Conservation (phyloP, 2,329 filamentous ascomycete genomes). For the Botrytis paeoniae region DNA sequence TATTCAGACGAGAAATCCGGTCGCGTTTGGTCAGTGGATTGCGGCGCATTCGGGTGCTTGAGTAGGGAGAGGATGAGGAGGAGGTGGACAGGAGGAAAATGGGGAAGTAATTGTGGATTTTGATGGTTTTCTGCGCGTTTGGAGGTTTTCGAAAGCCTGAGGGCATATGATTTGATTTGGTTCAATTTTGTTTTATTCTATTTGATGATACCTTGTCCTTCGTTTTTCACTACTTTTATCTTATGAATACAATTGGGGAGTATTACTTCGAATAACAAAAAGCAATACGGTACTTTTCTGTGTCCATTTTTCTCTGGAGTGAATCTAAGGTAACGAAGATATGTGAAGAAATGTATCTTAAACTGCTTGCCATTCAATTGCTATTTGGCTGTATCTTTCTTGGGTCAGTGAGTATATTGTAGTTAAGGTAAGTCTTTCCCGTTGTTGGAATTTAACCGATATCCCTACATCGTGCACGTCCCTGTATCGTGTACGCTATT, state of each 20-base stretch:
- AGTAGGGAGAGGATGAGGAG: too few relatives aligned
- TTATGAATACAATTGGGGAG: too few relatives aligned
- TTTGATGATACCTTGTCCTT: constrained; percentile 10
- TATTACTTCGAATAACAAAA: background rate
- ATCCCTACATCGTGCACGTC: too few relatives aligned
- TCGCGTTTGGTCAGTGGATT: constrained; percentile 32
- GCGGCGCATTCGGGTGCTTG: constrained; percentile 11
- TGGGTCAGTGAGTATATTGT: background rate
- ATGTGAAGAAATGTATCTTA: too few relatives aligned
- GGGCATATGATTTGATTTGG: background rate
- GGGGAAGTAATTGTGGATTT: background rate
- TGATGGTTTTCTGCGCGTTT: background rate
- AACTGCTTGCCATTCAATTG: background rate
- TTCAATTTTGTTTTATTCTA: background rate
- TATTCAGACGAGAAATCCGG: constrained; percentile 85
- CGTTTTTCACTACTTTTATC: background rate
- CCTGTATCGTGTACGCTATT: too few relatives aligned
- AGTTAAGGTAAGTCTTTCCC: background rate
- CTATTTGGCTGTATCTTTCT: background rate
- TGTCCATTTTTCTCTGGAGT: background rate
- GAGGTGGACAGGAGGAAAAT: background rate
- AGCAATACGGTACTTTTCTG: background rate
- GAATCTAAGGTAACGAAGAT: background rate
- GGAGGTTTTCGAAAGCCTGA: background rate
- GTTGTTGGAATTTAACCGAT: background rate